Conservation (phyloP, 352 stramenopile species). For the Hyaloperonospora arabidopsidis region DNA sequence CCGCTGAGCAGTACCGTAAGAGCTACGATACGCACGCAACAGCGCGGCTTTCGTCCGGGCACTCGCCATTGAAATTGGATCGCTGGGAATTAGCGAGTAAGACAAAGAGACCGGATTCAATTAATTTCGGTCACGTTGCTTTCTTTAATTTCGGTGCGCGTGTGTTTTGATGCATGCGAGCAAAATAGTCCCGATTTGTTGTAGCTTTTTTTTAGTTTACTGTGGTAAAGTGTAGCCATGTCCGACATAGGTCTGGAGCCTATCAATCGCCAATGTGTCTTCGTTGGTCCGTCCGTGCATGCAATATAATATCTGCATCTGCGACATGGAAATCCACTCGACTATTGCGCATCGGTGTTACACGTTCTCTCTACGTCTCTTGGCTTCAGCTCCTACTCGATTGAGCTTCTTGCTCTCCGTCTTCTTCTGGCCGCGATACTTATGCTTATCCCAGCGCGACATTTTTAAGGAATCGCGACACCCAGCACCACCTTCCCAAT, state of each 20-base stretch:
- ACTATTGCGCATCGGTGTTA: constrained; percentile 17
- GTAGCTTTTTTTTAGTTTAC: too few relatives aligned
- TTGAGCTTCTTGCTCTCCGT: constrained; percentile 77
- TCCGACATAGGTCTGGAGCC: too few relatives aligned
- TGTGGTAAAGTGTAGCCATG: too few relatives aligned
- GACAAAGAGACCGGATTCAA: too few relatives aligned
- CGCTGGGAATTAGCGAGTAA: constrained; percentile 8
- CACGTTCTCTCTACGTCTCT: constrained; percentile 29
- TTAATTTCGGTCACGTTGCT: too few relatives aligned
- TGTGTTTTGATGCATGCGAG: too few relatives aligned
- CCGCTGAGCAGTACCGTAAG: constrained; percentile 10
- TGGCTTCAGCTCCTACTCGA: constrained; percentile 55
- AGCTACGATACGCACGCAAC: constrained; percentile 18
- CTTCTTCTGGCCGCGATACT: constrained; percentile 68
- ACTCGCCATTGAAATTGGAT: constrained; percentile 30
- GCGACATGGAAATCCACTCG: too few relatives aligned
- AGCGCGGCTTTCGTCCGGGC: constrained; percentile 38
- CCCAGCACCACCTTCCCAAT: constrained; percentile 75
- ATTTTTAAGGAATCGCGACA: constrained; percentile 60
- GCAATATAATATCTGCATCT: too few relatives aligned
- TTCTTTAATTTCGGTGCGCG: too few relatives aligned
- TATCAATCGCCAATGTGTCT: too few relatives aligned
- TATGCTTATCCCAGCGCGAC: constrained; percentile 61
- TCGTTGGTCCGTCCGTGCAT: too few relatives aligned
- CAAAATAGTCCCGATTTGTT: too few relatives aligned